phyloP scores from a whole-genome alignment of 805 yeast genomes.

The Schizosaccharomyces lindneri region DNA sequence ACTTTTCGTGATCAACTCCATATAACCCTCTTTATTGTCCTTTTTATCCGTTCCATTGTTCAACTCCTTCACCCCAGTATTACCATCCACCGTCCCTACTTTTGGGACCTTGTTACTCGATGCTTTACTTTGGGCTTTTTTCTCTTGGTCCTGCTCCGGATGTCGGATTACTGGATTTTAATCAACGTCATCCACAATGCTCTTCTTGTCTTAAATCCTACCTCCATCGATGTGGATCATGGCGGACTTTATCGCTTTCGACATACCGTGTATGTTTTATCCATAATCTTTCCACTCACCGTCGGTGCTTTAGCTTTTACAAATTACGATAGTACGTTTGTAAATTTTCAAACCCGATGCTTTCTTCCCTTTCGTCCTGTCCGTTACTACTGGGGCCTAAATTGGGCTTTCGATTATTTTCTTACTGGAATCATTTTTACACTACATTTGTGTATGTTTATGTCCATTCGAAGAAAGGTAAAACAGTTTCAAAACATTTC shows the following conservation, averaged over 20 bases:
- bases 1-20: not conserved
- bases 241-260: not conserved
- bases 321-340: not conserved
- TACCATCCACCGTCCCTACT: not conserved
- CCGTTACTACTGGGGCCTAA: not conserved
- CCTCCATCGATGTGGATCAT: not conserved
- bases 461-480: not conserved
- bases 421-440: not conserved
- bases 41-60: not conserved
- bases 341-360: not conserved
- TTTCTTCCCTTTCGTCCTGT: not conserved
- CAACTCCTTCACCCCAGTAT: not conserved
- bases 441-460: not conserved
- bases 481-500: not conserved
- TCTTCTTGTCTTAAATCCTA: not conserved
- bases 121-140: not conserved
- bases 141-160: not conserved
- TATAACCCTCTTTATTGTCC: not conserved
- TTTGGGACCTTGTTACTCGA: not conserved
- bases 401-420: not conserved
- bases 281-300: not conserved
- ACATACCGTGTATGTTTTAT: not conserved
- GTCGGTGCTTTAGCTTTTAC: not conserved
- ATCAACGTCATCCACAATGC: not conserved
- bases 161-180: not conserved